Evolutionary conservation across 2,329 filamentous ascomycete species (phyloP), one percentile per base, ranked within the genome.

Genomic region (Neoascochyta sp.): DNA sequence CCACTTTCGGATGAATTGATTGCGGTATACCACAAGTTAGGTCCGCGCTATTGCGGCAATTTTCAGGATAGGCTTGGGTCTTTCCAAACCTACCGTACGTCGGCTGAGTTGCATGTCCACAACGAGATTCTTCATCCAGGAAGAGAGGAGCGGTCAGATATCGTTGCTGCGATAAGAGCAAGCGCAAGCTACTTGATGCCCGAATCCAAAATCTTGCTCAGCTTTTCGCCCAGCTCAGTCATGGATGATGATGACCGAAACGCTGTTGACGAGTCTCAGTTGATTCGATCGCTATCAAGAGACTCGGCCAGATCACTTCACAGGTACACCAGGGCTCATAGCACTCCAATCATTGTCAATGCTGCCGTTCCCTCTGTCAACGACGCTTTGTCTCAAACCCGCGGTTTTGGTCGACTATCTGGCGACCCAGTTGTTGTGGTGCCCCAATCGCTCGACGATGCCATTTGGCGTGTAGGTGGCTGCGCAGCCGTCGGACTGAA

Each of bases 21-120:
- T 32, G 83, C 90, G 9, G 92, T 98, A 1, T 86, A 95, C 52
- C 86, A 83, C 57, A 85, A 89, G 27, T 79, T 98, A 11, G 90
- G 92, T 0, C 84, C 88, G 14, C 80, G 87, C 26, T 98, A 98
- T 50, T 82, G 87, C 54, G 92, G 92, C 10, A 98, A 98, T 57
- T 95, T 94, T 49, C 92, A 98, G 63, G 92, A 98, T 55, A 92
- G 87, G 47, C 74, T 98, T 9, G 92, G 93, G 4, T 90, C 88
- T 2, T 94, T 98, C 53, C 88, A 96, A 56, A 98, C 93, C 0
- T 98, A 98, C 57, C 80, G 85, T 50, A 90, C 92, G 5, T 96
- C 92, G 1, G 90, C 92, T 6, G 81, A 86, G 31, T 69, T 98
- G 21, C 92, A 93, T 36, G 74, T 95, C 30, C 83, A 90, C 24